Evolutionary conservation across 306 rosid species (phyloP), one percentile per base, ranked within the genome.

Genomic region (Quercus alba): DNA sequence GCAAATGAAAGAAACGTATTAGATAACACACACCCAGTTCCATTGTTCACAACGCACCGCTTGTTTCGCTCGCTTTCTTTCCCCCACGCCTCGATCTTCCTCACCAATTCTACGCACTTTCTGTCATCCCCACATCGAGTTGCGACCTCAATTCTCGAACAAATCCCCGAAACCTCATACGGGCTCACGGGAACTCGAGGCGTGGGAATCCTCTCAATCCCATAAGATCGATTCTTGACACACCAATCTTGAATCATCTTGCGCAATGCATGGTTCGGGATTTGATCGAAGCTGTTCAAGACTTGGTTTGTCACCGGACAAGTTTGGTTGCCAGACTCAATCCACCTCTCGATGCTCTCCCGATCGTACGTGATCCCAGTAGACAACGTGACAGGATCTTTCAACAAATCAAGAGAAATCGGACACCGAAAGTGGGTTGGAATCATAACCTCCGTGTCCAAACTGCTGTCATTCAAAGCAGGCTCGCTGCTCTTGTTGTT

Each of bases 171-270:
- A 30, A 92, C 92, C 75, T 92, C 88, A 41, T 63, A 79, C 5
- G 76, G 81, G 0, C 90, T 6, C 0, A 91, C 89, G 0, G 97
- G 98, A 30, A 92, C 88, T 31, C 98, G 82, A 11, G 98, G 97
- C 5, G 97, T 94, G 1, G 98, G 98, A 68, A 94, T 94, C 55
- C 98, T 28, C 84, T 94, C 97, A 94, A 92, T 78, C 17, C 98
- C 98, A 8, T 35, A 30, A 3, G 91, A 91, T 2, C 86, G 87
- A 66, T 92, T 87, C 26, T 85, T 79, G 1, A 92, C 97, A 55
- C 98, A 94, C 98, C 97, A 94, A 31, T 89, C 97, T 17, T 94
- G 98, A 52, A 92, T 91, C 94, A 94, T 82, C 72, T 81, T 78
- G 4, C 98, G 81, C 5, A 92, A 72, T 4, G 91, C 61, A 51